These are phyloP conservation scores for Clitopilus hobsonii DNA, from an alignment of 768 basidiomycete species.

Conservation along the genomic window DNA sequence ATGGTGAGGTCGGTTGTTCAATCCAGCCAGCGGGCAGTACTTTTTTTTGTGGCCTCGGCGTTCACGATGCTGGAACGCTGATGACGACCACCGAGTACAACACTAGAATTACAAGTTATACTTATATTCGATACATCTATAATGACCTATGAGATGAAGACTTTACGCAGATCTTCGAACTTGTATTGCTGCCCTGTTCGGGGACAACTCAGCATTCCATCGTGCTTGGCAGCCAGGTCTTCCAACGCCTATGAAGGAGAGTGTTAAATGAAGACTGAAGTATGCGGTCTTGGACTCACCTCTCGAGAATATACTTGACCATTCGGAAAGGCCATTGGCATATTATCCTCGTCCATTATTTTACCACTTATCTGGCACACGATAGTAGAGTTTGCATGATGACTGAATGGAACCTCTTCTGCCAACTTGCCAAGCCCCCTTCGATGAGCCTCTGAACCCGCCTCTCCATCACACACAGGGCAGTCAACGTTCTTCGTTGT, in stretches of 20 bases:
- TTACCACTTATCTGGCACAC: constrained; percentile 88
- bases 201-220: constrained; percentile 82
- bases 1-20: constrained; percentile 39
- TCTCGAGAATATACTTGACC: constrained; percentile 93
- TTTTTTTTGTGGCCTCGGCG: constrained; percentile 10
- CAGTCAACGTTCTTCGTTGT: constrained; percentile 76
- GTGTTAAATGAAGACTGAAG: constrained; percentile 5
- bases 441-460: constrained; percentile 26
- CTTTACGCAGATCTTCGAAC: constrained; percentile 72
- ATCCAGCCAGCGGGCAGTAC: constrained; percentile 30
- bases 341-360: constrained; percentile 94
- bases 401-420: constrained; percentile 83
- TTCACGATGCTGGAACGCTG: no score
- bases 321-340: constrained; percentile 87
- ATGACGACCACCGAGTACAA: no score
- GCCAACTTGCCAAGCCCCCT: constrained; percentile 71
- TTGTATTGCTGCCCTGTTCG: constrained; percentile 61
- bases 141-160: constrained; percentile 73
- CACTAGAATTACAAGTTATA: not conserved
- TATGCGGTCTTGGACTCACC: constrained; percentile 37
- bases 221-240: constrained; percentile 80
- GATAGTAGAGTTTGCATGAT: constrained; percentile 94
- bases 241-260: constrained; percentile 81
- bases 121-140: not conserved
- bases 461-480: constrained; percentile 77